Evolutionary conservation across 2,329 filamentous ascomycete genomes (phyloP).

Genomic region (Neophaeococcomyces mojaviensis): DNA sequence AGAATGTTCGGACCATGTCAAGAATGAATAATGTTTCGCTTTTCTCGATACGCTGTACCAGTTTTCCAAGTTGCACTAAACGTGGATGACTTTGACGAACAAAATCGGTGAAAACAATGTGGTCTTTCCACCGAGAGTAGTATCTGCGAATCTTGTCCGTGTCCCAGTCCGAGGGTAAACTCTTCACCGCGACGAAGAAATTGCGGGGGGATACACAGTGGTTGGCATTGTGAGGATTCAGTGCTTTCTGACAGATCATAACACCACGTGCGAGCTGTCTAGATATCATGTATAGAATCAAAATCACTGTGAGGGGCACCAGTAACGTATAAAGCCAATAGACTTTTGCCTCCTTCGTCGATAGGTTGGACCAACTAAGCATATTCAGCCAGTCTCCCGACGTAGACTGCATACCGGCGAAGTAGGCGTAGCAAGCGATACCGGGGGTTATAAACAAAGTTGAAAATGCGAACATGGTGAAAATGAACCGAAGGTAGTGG

Average conservation of each 20-base stretch:
- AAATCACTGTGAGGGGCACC: background rate
- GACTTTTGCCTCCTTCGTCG: background rate
- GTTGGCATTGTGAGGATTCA: background rate
- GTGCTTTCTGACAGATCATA: background rate
- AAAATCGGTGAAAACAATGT: constrained; percentile 2
- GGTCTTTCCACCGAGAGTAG: background rate
- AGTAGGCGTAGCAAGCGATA: background rate
- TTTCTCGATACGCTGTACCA: constrained; percentile 3
- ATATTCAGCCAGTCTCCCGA: background rate
- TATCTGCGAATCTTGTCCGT: background rate
- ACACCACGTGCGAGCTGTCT: constrained; percentile 1
- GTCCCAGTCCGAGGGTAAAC: background rate
- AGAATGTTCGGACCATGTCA: background rate
- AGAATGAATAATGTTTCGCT: constrained; percentile 2
- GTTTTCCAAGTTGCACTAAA: background rate
- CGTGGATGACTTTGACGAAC: background rate
- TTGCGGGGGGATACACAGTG: background rate
- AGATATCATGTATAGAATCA: background rate
- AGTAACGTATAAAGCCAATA: constrained; percentile 7
- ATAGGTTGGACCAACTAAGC: constrained; percentile 7
- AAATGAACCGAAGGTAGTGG: background rate
- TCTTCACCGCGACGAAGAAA: background rate
- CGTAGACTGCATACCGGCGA: background rate
- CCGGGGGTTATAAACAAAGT: background rate
- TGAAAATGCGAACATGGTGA: background rate